Evolutionary conservation across 306 rosid genomes (phyloP), one percentile per base, ranked within the genome.

Genomic region (Quercus ilex): DNA sequence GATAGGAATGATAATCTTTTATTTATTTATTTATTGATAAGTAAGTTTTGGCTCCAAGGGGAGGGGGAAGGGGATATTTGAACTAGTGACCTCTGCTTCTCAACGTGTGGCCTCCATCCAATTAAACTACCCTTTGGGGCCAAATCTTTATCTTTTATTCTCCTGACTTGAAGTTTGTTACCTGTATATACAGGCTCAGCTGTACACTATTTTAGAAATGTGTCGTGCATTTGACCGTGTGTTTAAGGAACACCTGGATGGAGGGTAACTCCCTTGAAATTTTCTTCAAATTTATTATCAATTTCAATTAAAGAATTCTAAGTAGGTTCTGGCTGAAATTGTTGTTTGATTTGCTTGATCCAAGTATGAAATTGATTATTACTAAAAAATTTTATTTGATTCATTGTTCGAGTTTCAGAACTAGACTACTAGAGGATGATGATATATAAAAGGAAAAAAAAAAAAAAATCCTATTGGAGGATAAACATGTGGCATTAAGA

Each of bases 141-240:
- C 73, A 9, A 26, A 68, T 56, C 67, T 33, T 35, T 11, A 41
- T 68, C 11, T 41, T 79, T 52, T 82, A 46, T 64, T 78, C 79
- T 83, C 67, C 28, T 75, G 19, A 68, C 65, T 77, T 73, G 15
- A 51, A 25, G 60, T 5, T 10, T 63, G 58, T 46, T 80, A 28
- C n/a, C 38, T 41, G 69, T 59, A n/a, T 87, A 10, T 70, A 80
- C 78, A 96, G 99, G 99, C 98, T 77, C 99, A 93, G 77, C 89
- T 96, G 28, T 96, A 96, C 83, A 93, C 98, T 55, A 93, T 96
- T 80, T 89, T 96, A 86, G 99, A 96, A 87, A 58, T 96, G 87
- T 96, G 99, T 58, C 98, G 99, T 74, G 99, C 99, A 55, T 93
- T 96, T 91, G 99, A 96, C 80, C 94, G 97, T 74, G 97, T 96